A percentile compares a stretch with the other conserved stretches of the same genome.
These are phyloP conservation scores for Pseudocercospora macadamiae DNA, from an alignment of 2,329 filamentous ascomycete species.

Conservation along the genomic window DNA sequence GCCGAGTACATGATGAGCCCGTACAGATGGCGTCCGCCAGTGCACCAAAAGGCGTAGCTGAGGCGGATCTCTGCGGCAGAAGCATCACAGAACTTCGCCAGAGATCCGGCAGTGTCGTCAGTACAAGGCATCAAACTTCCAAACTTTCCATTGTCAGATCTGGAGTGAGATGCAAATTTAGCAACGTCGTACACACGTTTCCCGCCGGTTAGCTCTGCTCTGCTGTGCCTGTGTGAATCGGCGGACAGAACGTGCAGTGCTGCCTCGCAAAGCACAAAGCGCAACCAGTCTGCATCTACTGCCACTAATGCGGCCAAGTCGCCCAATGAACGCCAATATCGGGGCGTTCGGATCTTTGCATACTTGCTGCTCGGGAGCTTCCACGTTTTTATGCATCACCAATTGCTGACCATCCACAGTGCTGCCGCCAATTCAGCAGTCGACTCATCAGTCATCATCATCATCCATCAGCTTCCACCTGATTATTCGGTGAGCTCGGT, in stretches of 20 bases:
- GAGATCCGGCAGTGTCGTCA: not conserved
- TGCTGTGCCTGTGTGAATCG: too few relatives aligned
- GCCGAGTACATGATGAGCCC: not conserved
- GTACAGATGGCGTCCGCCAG: not conserved
- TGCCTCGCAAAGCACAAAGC: not conserved
- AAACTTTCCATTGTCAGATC: too few relatives aligned
- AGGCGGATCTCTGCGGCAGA: not conserved
- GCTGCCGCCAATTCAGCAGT: not conserved
- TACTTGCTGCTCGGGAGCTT: not conserved
- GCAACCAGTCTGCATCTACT: not conserved
- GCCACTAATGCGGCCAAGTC: not conserved
- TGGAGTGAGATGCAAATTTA: not conserved
- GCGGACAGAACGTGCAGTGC: not conserved
- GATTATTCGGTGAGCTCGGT: not conserved
- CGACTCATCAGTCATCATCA: not conserved
- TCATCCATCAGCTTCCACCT: too few relatives aligned
- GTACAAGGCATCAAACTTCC: too few relatives aligned
- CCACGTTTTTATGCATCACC: not conserved
- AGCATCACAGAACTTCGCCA: not conserved
- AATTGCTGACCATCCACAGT: not conserved
- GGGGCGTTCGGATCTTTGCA: not conserved
- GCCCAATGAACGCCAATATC: not conserved
- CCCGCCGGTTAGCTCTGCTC: too few relatives aligned
- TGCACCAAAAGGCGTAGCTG: not conserved
- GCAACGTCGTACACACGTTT: not conserved